Conservation (phyloP, 441 rosid species). For the Brassica balearica region DNA sequence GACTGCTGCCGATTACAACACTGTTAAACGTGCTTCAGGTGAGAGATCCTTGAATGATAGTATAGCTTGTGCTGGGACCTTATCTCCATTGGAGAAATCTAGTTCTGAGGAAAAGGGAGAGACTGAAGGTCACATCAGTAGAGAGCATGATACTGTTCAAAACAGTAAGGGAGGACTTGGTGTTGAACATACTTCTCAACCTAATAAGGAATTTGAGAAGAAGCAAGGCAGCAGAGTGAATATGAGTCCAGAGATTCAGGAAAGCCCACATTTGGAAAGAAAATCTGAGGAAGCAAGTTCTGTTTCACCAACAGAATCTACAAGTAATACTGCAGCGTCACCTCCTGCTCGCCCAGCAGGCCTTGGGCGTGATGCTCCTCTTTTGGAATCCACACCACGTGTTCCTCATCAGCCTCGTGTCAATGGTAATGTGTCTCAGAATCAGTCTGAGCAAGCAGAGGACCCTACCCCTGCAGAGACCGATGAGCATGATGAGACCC, state of each 20-base stretch:
- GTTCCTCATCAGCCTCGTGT: constrained; percentile 77
- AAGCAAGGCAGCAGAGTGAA: constrained; percentile 38
- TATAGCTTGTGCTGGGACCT: constrained; percentile 36
- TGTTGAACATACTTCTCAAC: constrained; percentile 26
- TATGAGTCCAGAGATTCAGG: constrained; percentile 31
- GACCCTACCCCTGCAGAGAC: constrained; percentile 68
- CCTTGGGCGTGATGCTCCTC: constrained; percentile 87
- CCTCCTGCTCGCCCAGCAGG: constrained; percentile 85
- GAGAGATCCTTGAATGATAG: constrained; percentile 33
- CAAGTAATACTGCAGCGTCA: constrained; percentile 46
- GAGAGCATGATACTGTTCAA: constrained; percentile 22
- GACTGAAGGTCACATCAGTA: constrained; percentile 21
- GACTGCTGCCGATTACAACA: constrained; percentile 23
- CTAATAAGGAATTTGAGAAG: constrained; percentile 30
- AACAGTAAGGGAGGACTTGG: constrained; percentile 29
- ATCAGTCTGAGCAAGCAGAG: constrained; percentile 70
- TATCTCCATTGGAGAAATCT: constrained; percentile 42
- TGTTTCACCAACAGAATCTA: constrained; percentile 54
- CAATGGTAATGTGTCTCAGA: constrained; percentile 68
- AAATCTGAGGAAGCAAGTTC: constrained; percentile 42
- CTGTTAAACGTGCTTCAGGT: constrained; percentile 38
- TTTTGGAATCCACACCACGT: constrained; percentile 79
- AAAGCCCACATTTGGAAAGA: constrained; percentile 40
- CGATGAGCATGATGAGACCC: constrained; percentile 92
- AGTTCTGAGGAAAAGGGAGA: constrained; percentile 45